Base-by-base conservation (phyloP, 2,329 filamentous ascomycete genomes). In the Colletotrichum scovillei region DNA sequence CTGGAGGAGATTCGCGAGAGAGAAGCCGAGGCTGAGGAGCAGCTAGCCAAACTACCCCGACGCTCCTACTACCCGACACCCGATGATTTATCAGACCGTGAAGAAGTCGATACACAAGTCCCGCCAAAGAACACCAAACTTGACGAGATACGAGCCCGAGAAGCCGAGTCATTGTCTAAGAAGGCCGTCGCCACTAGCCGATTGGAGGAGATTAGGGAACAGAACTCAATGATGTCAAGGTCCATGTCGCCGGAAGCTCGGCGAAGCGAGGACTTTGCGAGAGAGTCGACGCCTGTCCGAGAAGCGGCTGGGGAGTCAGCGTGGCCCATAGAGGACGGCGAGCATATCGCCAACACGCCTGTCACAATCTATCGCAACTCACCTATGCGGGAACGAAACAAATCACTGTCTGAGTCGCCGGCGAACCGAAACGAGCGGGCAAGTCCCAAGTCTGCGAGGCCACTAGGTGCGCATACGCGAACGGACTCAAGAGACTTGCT, bases 191-290 rank as follows among this genome's bases (percentile, higher is more conserved):
- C 88, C n/a, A 83, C 84, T 7, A 85, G 86, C 66, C 83, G 84
- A 38, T 79, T 91, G 3, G 88, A 87, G 42, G 88, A 89, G 78
- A 89, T 89, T 67, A 83, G 85, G 52, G 86, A 88, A 67, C 82
- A 80, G 69, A 89, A 90, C 76, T 84, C 85, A 46, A 81, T 83
- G 74, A 83, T 35, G 32, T 35, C 84, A 8, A 80, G 83, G 62
- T 85, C 85, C 11, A 78, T 83, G 7, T 87, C 85, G 0, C 85
- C 86, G 16, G 85, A 86, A 60, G 69, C 77, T 14, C 78, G 77
- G 58, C 76, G 79, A 4, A 81, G 77, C 68, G 79, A 67, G 14
- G 81, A 81, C 56, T 74, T 73, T n/a, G 63, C 72, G n/a, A 65
- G 65, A 30, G 72, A 76, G 16, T 74, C 74, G 9, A 73, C 67